Conservation (phyloP, 2,329 filamentous ascomycete species). For the Venturia nashicola region DNA sequence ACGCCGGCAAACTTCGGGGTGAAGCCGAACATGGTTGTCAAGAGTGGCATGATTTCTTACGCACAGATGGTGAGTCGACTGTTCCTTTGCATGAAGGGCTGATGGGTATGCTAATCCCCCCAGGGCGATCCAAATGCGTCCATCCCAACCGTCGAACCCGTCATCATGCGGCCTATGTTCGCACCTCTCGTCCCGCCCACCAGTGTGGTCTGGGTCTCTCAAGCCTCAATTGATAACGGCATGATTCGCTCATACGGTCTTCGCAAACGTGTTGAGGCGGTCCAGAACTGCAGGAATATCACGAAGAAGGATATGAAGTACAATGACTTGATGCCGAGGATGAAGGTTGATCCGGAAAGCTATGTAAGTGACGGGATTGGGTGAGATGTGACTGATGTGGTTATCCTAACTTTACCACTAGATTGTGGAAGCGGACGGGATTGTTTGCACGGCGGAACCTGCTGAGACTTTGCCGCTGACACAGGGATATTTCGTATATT, state of each 20-base stretch:
- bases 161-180: slow-evolving; percentile 79
- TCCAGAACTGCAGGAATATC: slow-evolving; percentile 61
- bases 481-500: slow-evolving; percentile 69
- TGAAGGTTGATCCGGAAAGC: slow-evolving; percentile 84
- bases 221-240: slow-evolving; percentile 55
- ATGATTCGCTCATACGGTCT: slow-evolving; percentile 60
- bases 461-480: slow-evolving; percentile 59
- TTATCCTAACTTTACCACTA: slow-evolving; percentile 14
- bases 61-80: slow-evolving; percentile 58
- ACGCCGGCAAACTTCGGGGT: slow-evolving; percentile 73
- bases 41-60: slow-evolving; percentile 75
- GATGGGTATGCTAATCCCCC: not conserved
- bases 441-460: slow-evolving; percentile 61
- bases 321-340: slow-evolving; percentile 71
- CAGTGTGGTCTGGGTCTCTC: slow-evolving; percentile 73
- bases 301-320: slow-evolving; percentile 84
- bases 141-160: slow-evolving; percentile 78
- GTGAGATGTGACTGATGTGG: not conserved
- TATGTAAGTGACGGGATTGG: slow-evolving; percentile 41
- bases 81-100: not conserved
- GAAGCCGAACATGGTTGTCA: slow-evolving; percentile 71
- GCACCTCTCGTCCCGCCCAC: slow-evolving; percentile 58
- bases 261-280: slow-evolving; percentile 67
- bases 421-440: slow-evolving; percentile 71
- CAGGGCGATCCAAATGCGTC: slow-evolving; percentile 41